Evolutionary conservation across 2,329 filamentous ascomycete genomes (phyloP), one percentile per base, ranked within the genome.

Genomic region (Neofusicoccum kwambonambiense): DNA sequence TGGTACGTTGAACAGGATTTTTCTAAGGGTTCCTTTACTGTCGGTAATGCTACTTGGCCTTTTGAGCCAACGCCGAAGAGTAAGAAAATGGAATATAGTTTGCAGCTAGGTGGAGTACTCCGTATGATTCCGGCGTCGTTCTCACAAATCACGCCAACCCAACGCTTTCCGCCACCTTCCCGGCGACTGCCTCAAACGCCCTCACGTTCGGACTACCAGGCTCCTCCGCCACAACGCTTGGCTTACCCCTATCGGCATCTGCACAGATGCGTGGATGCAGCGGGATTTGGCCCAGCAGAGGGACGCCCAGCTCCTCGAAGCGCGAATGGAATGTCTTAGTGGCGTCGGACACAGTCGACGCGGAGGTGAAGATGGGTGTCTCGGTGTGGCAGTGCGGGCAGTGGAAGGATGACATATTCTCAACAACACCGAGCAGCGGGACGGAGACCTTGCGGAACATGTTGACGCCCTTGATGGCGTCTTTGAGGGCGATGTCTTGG

Each of bases 401-500:
- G 27, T 72, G 72, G 70, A 78, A 79, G 0, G 72, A 68, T 15
- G 75, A 71, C 78, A 80, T 79, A 56, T 79, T 79, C 64, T 73
- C 74, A 17, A 99, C 89, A 78, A 98, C 87, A 1, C 95, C 95
- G 1, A 98, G 81, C 39, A 95, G 54, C 3, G 91, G 89, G 5
- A 96, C 64, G 64, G 90, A 82, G 71, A 96, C 91, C 72, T 92
- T 94, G 70, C 89, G 87, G 79, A 98, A 98, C 87, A 99, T 93
- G 71, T 92, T 91, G 68, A 97, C 90, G 2, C 95, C 95, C 71
- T 95, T 92, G 19, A 96, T 85, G 0, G 95, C 94, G 73, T 99
- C 95, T 70, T 94, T 92, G 1, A 97, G 86, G 1, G 94, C 92
- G 34, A 99, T 87, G 60, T 96, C 92, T 76, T 99, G 95, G 2